Evolutionary conservation across 805 yeast species (phyloP), one percentile per base, ranked within the genome.

Genomic region (Dipodascopsis uninucleata): DNA sequence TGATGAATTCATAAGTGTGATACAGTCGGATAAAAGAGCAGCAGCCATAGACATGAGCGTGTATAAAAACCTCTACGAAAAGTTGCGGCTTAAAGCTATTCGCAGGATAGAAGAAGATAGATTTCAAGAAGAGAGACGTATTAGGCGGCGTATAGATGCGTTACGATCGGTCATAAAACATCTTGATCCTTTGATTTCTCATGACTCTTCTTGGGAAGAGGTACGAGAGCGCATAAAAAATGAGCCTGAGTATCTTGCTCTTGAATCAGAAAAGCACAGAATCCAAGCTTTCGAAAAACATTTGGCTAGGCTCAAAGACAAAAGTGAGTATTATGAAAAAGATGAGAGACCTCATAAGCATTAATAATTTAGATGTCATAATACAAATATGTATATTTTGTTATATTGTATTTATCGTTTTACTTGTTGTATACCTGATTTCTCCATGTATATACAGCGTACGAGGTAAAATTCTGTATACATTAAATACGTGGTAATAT

Each of bases 141-240:
- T 50, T 23, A 53, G 66, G 35, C 47, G 66, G 18, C 46, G 51
- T 6, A 60, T 62, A 37, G 68, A 64, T 25, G 61, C 57, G 25
- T 51, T 64, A 18, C 45, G 65, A 20, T 55, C 58, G 28, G 55
- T 47, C 3, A 47, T 64, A 38, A 56, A 60, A 41, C 55, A 58
- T 26, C 50, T 64, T 20, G 26, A n/a, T 16, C 68, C 68, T 5
- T 58, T 53, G 2, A 51, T 65, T 21, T 36, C 56, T 3, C 45
- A 56, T n/a, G 60, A 58, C 1, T 59, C 64, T 5, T 58, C 59
- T 1, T 74, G 74, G 73, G 71, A 65, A 6, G 63, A 56, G 4
- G 61, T 69, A 2, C 55, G 58, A 41, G 55, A 58, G 7, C 55
- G 60, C 12, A 36, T 74, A 8, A 53, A 59, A 37, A 43, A 55